phyloP scores from a whole-genome alignment of 2,329 filamentous ascomycete species.

The Penicillium fuscoglaucum region DNA sequence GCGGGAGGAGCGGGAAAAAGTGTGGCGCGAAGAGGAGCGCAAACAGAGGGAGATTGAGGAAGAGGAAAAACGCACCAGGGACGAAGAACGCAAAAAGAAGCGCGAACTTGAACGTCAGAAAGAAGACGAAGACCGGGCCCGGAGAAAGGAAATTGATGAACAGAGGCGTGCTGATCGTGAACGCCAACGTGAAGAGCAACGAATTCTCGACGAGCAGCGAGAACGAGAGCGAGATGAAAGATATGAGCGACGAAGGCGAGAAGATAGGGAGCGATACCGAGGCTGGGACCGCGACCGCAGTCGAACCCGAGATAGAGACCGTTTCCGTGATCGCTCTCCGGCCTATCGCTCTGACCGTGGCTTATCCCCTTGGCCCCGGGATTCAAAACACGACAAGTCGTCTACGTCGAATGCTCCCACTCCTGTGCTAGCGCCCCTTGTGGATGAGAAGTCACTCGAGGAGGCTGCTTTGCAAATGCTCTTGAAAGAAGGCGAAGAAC shows the following conservation, averaged over 20 bases:
- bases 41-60: slow-evolving; percentile 54
- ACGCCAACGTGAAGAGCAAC: slow-evolving; percentile 54
- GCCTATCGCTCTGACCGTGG: slow-evolving; percentile 37
- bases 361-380: slow-evolving; percentile 31
- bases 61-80: slow-evolving; percentile 42
- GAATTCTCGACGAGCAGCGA: slow-evolving; percentile 54
- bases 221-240: slow-evolving; percentile 53
- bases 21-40: slow-evolving; percentile 52
- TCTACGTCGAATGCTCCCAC: slow-evolving; percentile 37
- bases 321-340: slow-evolving; percentile 35
- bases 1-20: slow-evolving; percentile 52
- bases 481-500: slow-evolving; percentile 55
- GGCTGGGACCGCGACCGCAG: slow-evolving; percentile 42
- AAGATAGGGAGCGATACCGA: slow-evolving; percentile 49
- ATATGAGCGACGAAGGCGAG: slow-evolving; percentile 44
- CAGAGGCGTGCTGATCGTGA: slow-evolving; percentile 52
- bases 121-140: slow-evolving; percentile 49
- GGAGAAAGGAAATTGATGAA: slow-evolving; percentile 53
- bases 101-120: slow-evolving; percentile 47
- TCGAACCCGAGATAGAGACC: slow-evolving; percentile 37
- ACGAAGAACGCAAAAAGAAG: slow-evolving; percentile 46
- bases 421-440: slow-evolving; percentile 32
- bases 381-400: slow-evolving; percentile 35
- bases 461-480: slow-evolving; percentile 56
- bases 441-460: slow-evolving; percentile 57